A percentile compares a stretch with the other conserved stretches of the same genome.
phyloP scores from a whole-genome alignment of 2,329 filamentous ascomycete species.

The Verticillium tricorpus region DNA sequence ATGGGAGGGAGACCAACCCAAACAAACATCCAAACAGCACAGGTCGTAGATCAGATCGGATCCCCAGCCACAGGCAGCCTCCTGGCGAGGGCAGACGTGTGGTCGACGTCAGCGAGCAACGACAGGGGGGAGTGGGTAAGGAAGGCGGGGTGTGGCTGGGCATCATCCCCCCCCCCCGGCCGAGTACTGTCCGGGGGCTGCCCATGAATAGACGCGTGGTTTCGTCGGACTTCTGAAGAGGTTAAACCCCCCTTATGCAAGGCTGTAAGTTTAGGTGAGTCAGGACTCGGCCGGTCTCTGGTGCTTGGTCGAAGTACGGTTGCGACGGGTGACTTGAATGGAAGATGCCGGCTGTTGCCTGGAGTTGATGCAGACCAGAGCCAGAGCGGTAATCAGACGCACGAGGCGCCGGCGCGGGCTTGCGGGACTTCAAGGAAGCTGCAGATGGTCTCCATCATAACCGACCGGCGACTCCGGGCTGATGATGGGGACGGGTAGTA shows the following conservation, averaged over 20 bases:
- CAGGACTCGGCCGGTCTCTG: background rate
- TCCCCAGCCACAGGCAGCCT: background rate
- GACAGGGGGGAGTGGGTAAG: background rate
- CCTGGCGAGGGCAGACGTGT: background rate
- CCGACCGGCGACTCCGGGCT: conserved; percentile 3
- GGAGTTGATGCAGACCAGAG: background rate
- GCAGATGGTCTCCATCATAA: background rate
- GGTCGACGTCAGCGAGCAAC: background rate
- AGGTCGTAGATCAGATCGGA: background rate
- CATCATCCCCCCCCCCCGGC: background rate
- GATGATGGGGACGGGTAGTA: background rate
- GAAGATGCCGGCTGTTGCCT: conserved; percentile 1
- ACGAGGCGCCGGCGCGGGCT: background rate
- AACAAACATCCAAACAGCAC: background rate
- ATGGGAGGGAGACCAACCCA: background rate
- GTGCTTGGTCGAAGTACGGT: background rate
- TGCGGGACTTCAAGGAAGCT: background rate
- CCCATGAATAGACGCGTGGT: background rate
- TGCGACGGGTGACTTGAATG: background rate
- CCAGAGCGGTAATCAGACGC: background rate
- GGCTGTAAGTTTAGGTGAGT: background rate
- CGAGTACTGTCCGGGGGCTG: background rate
- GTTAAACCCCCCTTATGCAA: background rate
- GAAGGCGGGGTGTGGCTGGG: background rate
- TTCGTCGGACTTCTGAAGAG: background rate